These are phyloP conservation scores for Mytilinidion resinicola DNA, from an alignment of 495 filamentous ascomycete genomes.

Conservation along the genomic window DNA sequence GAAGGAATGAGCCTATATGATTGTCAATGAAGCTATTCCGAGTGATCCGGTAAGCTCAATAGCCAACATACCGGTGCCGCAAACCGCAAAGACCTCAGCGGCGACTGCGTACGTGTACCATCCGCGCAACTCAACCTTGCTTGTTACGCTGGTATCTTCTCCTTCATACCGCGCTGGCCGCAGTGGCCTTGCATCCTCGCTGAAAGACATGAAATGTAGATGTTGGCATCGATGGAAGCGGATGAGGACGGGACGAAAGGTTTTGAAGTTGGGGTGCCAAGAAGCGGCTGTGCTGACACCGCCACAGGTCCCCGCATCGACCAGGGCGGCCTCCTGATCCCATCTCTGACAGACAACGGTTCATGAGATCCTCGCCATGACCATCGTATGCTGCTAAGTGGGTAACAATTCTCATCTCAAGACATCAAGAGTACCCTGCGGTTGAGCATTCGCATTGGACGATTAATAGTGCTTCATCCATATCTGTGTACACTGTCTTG, in stretches of 20 bases:
- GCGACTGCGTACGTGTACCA: slow-evolving; percentile 21
- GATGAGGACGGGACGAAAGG: neutral
- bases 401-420: too few species aligned
- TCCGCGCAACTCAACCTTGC: slow-evolving; percentile 15
- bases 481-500: too few species aligned
- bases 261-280: neutral
- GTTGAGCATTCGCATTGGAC: too few species aligned
- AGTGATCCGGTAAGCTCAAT: neutral
- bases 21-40: neutral
- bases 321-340: too few species aligned
- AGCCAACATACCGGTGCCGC: slow-evolving; percentile 19
- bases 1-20: slow-evolving; percentile 46
- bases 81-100: slow-evolving; percentile 26
- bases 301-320: too few species aligned
- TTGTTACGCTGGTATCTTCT: slow-evolving; percentile 20
- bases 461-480: too few species aligned
- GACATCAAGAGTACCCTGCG: too few species aligned
- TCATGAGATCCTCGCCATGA: too few species aligned
- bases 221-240: neutral
- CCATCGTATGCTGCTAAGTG: too few species aligned
- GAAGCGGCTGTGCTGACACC: too few species aligned
- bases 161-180: slow-evolving; percentile 13
- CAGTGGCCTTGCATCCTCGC: neutral
- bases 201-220: neutral
- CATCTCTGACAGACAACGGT: too few species aligned